A percentile compares a stretch with the other conserved stretches of the same genome.
Conservation (phyloP, 2,329 filamentous ascomycete species). For the Lachnellula cervina region DNA sequence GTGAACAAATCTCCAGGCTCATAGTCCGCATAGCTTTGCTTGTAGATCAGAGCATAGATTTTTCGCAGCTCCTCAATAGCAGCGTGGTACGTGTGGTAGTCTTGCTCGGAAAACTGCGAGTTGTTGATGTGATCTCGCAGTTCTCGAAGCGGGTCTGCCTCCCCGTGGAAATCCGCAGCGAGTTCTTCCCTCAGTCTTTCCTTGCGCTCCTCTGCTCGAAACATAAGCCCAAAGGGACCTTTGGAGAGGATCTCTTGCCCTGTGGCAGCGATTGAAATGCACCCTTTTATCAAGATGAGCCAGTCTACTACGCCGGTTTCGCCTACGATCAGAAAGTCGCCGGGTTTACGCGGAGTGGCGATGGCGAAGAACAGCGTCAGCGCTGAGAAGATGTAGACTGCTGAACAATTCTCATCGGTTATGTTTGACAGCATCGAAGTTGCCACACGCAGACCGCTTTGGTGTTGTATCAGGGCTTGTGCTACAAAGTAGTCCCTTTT, state of each 20-base stretch:
- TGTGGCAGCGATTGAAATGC: conserved; percentile 31
- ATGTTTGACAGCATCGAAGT: conserved; percentile 32
- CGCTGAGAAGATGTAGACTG: conserved; percentile 37
- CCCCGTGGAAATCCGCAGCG: neutral
- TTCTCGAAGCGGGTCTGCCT: conserved; percentile 15
- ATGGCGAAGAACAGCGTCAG: conserved; percentile 36
- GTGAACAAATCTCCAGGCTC: conserved; percentile 38
- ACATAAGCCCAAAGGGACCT: conserved; percentile 27
- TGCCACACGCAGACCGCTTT: conserved; percentile 28
- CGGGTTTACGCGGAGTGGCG: conserved; percentile 31
- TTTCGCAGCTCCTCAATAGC: conserved; percentile 34
- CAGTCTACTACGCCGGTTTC: conserved; percentile 35
- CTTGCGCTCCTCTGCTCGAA: conserved; percentile 24
- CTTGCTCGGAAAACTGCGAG: conserved; percentile 1
- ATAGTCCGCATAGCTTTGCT: conserved; percentile 14
- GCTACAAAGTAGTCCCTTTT: conserved; percentile 36
- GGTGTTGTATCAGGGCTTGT: conserved; percentile 36
- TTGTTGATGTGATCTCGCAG: conserved; percentile 11
- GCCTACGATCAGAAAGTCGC: conserved; percentile 35
- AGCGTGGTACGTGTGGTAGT: conserved; percentile 26
- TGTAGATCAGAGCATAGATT: conserved; percentile 27
- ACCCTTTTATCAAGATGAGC: conserved; percentile 35
- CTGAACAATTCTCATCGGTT: conserved; percentile 32
- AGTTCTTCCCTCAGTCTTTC: conserved; percentile 9
- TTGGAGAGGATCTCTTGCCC: conserved; percentile 17